A percentile compares a stretch with the other conserved stretches of the same genome.
phyloP scores from a whole-genome alignment of 2,329 filamentous ascomycete species.

The Coniochaeta prunicola region DNA sequence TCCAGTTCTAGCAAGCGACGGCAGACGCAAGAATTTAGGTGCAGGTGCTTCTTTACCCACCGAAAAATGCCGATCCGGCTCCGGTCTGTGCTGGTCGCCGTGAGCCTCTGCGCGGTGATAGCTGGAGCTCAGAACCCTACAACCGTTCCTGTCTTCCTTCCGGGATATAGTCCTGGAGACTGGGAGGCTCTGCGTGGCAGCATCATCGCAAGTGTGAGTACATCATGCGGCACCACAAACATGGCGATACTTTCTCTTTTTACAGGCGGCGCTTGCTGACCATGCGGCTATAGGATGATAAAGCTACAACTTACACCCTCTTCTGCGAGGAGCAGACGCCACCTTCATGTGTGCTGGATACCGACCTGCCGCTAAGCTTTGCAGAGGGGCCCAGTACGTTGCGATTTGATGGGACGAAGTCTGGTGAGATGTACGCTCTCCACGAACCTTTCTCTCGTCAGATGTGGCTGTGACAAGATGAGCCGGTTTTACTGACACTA shows the following conservation, averaged over 20 bases:
- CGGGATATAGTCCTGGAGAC: slow-evolving; percentile 31
- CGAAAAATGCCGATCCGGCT: background rate
- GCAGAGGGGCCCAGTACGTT: slow-evolving; percentile 37
- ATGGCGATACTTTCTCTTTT: background rate
- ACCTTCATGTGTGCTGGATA: slow-evolving; percentile 33
- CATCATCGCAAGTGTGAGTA: slow-evolving; percentile 32
- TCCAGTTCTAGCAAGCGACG: background rate
- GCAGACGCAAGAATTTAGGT: background rate
- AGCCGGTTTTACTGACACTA: background rate
- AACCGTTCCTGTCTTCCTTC: slow-evolving; percentile 37
- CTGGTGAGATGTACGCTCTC: slow-evolving; percentile 32
- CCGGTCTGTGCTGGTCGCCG: background rate
- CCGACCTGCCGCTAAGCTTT: slow-evolving; percentile 39
- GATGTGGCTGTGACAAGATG: background rate
- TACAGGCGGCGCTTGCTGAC: background rate
- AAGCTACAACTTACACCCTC: slow-evolving; percentile 38
- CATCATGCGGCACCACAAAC: background rate
- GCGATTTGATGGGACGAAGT: slow-evolving; percentile 33
- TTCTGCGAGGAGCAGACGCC: slow-evolving; percentile 37
- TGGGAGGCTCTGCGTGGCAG: slow-evolving; percentile 39
- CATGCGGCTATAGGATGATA: slow-evolving; percentile 22
- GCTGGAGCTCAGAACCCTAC: slow-evolving; percentile 8
- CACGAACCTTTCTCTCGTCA: background rate
- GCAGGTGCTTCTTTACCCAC: background rate
- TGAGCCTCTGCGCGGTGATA: background rate